These are phyloP conservation scores for Auriscalpium vulgare DNA, from an alignment of 768 basidiomycete species.

Conservation along the genomic window DNA sequence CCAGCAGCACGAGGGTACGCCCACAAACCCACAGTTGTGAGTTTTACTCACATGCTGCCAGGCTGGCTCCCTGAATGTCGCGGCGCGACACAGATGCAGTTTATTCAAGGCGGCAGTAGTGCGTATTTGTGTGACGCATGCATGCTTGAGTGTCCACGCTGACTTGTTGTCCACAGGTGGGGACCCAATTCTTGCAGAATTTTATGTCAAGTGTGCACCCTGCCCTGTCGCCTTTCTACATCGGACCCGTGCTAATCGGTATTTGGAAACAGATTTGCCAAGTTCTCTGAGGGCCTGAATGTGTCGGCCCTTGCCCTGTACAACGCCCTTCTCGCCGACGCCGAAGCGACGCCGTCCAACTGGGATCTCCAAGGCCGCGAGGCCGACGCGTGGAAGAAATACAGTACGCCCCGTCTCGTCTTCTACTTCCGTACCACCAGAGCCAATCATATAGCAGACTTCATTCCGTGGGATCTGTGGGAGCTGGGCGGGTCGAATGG, in stretches of 20 bases:
- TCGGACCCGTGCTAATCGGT: neutral
- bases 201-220: constrained; percentile 47
- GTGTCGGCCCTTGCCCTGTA: constrained; percentile 46
- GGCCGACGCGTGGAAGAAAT: constrained; percentile 45
- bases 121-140: neutral
- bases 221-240: neutral
- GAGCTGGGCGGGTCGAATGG: constrained; percentile 44
- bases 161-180: constrained; percentile 32
- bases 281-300: constrained; percentile 38
- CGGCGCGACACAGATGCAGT: constrained; percentile 43
- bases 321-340: constrained; percentile 49
- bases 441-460: constrained; percentile 14
- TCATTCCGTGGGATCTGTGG: constrained; percentile 25
- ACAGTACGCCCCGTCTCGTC: constrained; percentile 27
- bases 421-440: neutral
- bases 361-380: constrained; percentile 61
- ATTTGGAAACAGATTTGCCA: constrained; percentile 33
- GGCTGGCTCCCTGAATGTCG: constrained; percentile 66
- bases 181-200: constrained; percentile 57
- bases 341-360: constrained; percentile 46
- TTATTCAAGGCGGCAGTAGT: constrained; percentile 58
- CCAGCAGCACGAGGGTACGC: constrained; percentile 51
- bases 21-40: neutral
- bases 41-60: constrained; percentile 15
- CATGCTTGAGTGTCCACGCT: neutral